Evolutionary conservation across 371 early-diverging fungal genomes (phyloP), one percentile per base, ranked within the genome.

Genomic region (Parasitella parasitica): DNA sequence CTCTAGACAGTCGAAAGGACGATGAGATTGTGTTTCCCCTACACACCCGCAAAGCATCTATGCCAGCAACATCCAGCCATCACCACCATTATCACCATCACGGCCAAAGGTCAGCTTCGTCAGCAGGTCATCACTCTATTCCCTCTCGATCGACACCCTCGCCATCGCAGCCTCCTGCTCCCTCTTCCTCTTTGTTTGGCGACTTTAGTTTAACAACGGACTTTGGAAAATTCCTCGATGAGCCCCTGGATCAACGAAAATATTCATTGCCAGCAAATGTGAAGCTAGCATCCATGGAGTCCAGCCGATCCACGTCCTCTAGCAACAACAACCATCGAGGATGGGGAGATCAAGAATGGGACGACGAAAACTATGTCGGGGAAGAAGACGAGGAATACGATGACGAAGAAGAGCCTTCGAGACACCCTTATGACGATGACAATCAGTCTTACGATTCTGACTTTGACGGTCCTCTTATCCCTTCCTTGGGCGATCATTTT

Each of bases 401-500:
- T 24, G 49, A 61, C 6, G 57, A 56, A 53, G 39, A 56, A 54
- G 32, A 43, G 12, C 24, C 56, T 27, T 15, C 62, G 30, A 63
- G 62, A 4, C 68, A 62, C 28, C 66, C 69, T 20, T 75, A 70
- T 36, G 73, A 77, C 37, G 65, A 66, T 13, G 69, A 76, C 37
- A 61, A 64, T 30, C 59, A 66, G 3, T 67, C 66, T 0, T 66
- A 69, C 43, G 69, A 74, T 32, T 48, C 57, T 1, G 66, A 69
- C 32, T 61, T 66, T 34, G 69, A 70, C 39, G 72, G 72, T 9
- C 80, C 80, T 30, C 59, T 75, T 35, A 80, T 80, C 43, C 80
- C 80, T 26, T 61, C 72, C 2, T 58, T 80, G 34, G 66, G 71
- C 5, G 80, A 80, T 57, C 73, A 77, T 43, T 80, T 80, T 76